These are phyloP conservation scores for Pseudoperonospora humuli DNA, from an alignment of 352 stramenopile genomes.

Conservation along the genomic window DNA sequence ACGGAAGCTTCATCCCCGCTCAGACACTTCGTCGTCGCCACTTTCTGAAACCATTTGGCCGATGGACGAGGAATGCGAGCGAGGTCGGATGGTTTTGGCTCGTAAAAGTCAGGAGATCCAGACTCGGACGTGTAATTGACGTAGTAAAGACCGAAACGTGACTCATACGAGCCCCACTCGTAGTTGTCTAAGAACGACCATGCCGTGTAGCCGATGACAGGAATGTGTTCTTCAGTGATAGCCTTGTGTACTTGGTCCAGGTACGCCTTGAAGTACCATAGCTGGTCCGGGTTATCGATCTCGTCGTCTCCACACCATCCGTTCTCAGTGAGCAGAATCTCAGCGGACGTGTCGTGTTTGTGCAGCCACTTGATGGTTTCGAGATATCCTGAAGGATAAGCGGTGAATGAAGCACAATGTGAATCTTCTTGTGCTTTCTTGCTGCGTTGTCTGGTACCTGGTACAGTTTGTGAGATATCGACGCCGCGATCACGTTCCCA, in stretches of 20 bases:
- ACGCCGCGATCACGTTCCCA: conserved; percentile 44
- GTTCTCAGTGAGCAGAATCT: conserved; percentile 52
- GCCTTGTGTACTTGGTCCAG: conserved; percentile 30
- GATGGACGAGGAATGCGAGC: conserved; percentile 27
- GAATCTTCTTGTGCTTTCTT: background rate
- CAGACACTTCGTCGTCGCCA: conserved; percentile 20
- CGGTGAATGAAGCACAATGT: conserved; percentile 36
- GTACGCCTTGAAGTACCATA: conserved; percentile 27
- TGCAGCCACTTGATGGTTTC: conserved; percentile 46
- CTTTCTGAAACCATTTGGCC: conserved; percentile 26
- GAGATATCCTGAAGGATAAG: conserved; percentile 45
- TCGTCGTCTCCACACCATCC: conserved; percentile 45
- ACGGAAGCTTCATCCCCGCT: conserved; percentile 4
- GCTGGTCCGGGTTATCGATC: conserved; percentile 38
- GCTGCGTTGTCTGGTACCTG: background rate
- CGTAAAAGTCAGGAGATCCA: conserved; percentile 12
- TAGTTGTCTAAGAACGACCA: conserved; percentile 24
- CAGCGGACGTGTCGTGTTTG: conserved; percentile 26
- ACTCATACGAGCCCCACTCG: conserved; percentile 27
- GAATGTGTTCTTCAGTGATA: conserved; percentile 16
- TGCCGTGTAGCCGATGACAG: conserved; percentile 13
- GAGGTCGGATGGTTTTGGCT: conserved; percentile 19
- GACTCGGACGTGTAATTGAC: conserved; percentile 36
- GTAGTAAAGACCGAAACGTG: conserved; percentile 43
- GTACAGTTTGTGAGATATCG: conserved; percentile 9